Conservation (phyloP, 75 land plant genomes). For the Cryptomeria japonica region DNA sequence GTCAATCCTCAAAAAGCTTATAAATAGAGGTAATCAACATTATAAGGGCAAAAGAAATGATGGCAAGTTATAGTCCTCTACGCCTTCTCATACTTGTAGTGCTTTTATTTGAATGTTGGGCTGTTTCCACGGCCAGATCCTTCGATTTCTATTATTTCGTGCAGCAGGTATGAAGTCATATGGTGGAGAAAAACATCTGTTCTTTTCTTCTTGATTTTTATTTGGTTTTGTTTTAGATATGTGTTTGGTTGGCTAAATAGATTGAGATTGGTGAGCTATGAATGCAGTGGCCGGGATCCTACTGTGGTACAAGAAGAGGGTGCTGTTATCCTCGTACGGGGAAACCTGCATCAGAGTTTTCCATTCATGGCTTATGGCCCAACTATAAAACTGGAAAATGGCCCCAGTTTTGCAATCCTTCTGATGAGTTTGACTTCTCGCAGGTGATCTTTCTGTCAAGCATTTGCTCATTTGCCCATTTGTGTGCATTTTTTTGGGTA, state of each 20-base stretch:
- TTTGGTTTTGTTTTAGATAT: neutral
- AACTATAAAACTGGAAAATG: slow-evolving; percentile 74
- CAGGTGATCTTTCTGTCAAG: slow-evolving; percentile 28
- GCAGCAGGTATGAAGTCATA: slow-evolving; percentile 38
- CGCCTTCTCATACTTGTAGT: neutral
- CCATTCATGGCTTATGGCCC: slow-evolving; percentile 94
- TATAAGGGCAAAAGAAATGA: neutral
- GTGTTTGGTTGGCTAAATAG: neutral
- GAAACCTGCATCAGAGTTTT: slow-evolving; percentile 68
- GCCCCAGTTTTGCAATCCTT: slow-evolving; percentile 58
- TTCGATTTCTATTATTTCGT: slow-evolving; percentile 73
- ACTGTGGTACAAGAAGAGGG: slow-evolving; percentile 53
- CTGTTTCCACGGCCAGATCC: slow-evolving; percentile 14
- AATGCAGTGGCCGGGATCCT: slow-evolving; percentile 92
- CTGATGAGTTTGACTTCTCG: slow-evolving; percentile 39
- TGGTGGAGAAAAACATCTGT: neutral
- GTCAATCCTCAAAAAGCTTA: neutral
- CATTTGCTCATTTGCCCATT: neutral
- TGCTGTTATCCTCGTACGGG: slow-evolving; percentile 79
- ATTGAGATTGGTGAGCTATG: neutral
- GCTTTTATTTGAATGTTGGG: neutral
- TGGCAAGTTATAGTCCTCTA: neutral
- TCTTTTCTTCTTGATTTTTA: neutral
- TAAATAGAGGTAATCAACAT: neutral
- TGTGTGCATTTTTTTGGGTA: neutral